phyloP scores from a whole-genome alignment of 2,329 filamentous ascomycete species.

The Fusarium sororula region DNA sequence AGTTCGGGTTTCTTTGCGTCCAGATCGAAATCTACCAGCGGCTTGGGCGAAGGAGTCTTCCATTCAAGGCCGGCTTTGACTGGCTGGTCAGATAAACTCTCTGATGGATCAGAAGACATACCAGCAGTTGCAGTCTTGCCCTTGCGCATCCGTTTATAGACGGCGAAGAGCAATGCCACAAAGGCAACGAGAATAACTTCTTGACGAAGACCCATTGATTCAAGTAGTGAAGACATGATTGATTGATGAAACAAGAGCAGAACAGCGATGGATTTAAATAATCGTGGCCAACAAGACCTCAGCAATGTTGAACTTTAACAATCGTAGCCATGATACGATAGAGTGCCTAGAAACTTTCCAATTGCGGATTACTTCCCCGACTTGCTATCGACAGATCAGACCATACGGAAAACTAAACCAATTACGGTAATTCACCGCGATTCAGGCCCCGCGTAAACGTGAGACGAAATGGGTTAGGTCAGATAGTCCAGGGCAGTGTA shows the following conservation, averaged over 20 bases:
- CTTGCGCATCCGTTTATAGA: neutral
- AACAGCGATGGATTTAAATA: neutral
- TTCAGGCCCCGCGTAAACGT: too few relatives aligned
- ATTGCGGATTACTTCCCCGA: neutral
- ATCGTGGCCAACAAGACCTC: too few relatives aligned
- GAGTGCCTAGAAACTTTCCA: constrained; percentile 4
- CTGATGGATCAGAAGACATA: too few relatives aligned
- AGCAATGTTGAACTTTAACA: neutral
- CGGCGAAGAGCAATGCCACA: neutral
- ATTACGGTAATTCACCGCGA: too few relatives aligned
- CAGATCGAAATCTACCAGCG: constrained; percentile 4
- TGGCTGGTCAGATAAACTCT: neutral
- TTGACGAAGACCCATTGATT: neutral
- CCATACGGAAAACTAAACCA: too few relatives aligned
- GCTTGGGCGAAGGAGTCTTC: constrained; percentile 4
- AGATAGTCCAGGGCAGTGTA: too few relatives aligned
- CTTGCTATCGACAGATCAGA: too few relatives aligned
- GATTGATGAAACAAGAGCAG: neutral
- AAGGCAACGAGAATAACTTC: neutral
- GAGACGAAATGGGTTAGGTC: too few relatives aligned
- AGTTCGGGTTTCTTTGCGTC: constrained; percentile 19
- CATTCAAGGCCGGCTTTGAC: neutral
- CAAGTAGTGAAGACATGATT: neutral
- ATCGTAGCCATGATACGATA: neutral
- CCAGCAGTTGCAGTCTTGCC: too few relatives aligned